Evolutionary conservation across 441 rosid genomes (phyloP).

Genomic region (Lepidium campestre): DNA sequence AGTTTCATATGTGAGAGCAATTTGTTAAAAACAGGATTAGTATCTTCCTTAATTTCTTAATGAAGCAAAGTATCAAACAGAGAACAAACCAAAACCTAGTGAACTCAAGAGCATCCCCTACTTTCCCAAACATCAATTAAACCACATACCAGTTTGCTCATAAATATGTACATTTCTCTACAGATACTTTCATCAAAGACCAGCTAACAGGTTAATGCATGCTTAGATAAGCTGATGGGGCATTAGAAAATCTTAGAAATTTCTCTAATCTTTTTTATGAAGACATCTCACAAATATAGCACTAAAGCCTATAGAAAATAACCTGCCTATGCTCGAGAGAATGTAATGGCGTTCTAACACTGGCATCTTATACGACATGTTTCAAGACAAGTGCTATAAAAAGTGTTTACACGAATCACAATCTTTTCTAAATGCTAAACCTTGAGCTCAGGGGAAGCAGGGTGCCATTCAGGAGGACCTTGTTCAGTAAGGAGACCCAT

Average conservation of each 20-base stretch:
- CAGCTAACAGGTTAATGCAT: neutral
- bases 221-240: neutral
- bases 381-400: neutral
- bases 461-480: conserved; percentile 98
- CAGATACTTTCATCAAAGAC: neutral
- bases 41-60: neutral
- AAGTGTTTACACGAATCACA: neutral
- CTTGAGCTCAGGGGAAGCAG: conserved; percentile 83
- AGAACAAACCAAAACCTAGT: neutral
- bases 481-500: conserved; percentile 87
- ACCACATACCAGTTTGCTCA: neutral
- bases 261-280: neutral
- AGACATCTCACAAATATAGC: neutral
- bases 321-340: neutral
- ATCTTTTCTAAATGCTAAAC: conserved; percentile 25
- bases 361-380: neutral
- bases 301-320: neutral
- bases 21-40: neutral
- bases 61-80: neutral
- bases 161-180: neutral
- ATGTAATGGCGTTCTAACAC: neutral
- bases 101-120: neutral
- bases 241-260: neutral
- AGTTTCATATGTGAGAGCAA: neutral
- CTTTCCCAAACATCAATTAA: neutral